Conservation (phyloP, 352 stramenopile species). For the Globisporangium acanthophoron region DNA sequence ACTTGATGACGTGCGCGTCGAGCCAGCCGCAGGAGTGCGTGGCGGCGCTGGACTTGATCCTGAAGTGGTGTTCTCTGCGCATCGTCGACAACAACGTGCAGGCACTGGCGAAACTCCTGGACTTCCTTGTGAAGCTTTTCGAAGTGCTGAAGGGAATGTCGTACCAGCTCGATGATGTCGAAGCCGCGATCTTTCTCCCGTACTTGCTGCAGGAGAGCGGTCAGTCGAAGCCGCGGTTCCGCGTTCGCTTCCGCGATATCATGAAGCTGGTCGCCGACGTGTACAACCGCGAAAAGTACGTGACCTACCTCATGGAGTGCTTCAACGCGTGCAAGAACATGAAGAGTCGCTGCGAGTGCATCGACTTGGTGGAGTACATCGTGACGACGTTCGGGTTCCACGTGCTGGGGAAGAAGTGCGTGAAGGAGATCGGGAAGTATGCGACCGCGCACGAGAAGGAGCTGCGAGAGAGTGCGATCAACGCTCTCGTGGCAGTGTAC, state of each 20-base stretch:
- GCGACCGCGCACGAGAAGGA: conserved; percentile 79
- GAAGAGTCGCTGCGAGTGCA: conserved; percentile 81
- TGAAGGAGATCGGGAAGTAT: conserved; percentile 80
- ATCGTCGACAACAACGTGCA: conserved; percentile 89
- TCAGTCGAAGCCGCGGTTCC: conserved; percentile 80
- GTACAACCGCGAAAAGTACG: conserved; percentile 78
- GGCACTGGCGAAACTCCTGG: conserved; percentile 72
- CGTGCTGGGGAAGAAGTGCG: conserved; percentile 58
- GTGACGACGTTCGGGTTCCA: conserved; percentile 55
- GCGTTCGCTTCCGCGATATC: conserved; percentile 78
- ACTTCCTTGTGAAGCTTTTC: conserved; percentile 79
- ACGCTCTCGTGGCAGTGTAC: conserved; percentile 66
- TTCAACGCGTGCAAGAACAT: conserved; percentile 84
- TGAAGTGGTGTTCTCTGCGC: conserved; percentile 84
- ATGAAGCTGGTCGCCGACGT: conserved; percentile 76
- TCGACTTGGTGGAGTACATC: conserved; percentile 78
- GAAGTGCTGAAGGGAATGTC: conserved; percentile 58
- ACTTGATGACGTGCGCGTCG: conserved; percentile 61
- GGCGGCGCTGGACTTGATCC: conserved; percentile 59
- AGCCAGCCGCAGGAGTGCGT: conserved; percentile 66
- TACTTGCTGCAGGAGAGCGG: conserved; percentile 83
- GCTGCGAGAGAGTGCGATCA: conserved; percentile 73
- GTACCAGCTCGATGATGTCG: conserved; percentile 77
- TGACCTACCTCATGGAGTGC: conserved; percentile 70
- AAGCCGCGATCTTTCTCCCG: conserved; percentile 75